phyloP scores from a whole-genome alignment of 2,329 filamentous ascomycete species.

The Alternaria sp. region DNA sequence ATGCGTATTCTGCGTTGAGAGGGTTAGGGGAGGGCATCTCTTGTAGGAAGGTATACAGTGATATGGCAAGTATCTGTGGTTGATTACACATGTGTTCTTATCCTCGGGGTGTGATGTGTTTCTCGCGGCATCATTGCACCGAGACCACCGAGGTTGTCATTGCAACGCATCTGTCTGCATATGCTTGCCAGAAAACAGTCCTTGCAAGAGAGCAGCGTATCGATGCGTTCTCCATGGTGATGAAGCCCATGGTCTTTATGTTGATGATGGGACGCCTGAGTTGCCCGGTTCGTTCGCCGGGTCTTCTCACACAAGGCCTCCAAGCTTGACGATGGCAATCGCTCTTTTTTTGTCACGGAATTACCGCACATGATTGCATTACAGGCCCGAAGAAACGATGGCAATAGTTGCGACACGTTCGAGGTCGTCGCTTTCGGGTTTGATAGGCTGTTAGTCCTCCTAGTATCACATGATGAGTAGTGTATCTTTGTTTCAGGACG shows the following conservation, averaged over 20 bases:
- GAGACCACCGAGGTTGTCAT: not conserved
- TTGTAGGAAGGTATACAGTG: not conserved
- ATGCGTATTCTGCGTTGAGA: constrained; percentile 17
- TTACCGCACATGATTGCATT: not conserved
- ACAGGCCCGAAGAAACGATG: not conserved
- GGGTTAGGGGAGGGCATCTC: constrained; percentile 1
- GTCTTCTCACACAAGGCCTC: not conserved
- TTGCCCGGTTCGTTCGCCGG: not conserved
- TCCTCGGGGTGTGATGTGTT: not conserved
- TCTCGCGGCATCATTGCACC: constrained; percentile 9
- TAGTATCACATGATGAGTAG: not conserved
- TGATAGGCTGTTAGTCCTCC: not conserved
- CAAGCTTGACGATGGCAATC: not conserved
- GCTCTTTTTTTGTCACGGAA: not conserved
- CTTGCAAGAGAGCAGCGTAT: no score
- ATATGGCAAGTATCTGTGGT: not conserved
- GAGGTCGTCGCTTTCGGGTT: not conserved
- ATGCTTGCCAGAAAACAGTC: no score
- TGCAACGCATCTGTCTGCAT: no score
- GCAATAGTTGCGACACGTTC: not conserved
- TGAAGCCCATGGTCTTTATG: not conserved
- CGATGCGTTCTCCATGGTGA: no score
- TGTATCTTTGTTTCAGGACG: no score
- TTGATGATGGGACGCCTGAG: not conserved
- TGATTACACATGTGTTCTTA: not conserved